A percentile compares a stretch with the other conserved stretches of the same genome.
phyloP scores from a whole-genome alignment of 1,284 basidiomycete species.

The Cryptococcus amylolentus region DNA sequence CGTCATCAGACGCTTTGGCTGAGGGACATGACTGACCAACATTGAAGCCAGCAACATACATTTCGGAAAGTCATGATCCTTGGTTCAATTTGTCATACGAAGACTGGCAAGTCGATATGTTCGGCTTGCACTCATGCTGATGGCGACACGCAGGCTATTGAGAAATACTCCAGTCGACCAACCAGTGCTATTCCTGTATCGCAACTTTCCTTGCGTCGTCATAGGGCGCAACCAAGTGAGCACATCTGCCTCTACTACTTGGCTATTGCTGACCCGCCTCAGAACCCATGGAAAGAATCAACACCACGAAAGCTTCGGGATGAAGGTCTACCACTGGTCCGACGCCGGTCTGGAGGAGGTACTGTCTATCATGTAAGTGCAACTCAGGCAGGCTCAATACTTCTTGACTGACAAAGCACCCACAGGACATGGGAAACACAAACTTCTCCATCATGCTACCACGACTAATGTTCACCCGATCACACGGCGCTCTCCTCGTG shows the following conservation, averaged over 20 bases:
- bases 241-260: neutral
- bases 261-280: neutral
- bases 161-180: conserved; percentile 63
- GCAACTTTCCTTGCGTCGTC: conserved; percentile 84
- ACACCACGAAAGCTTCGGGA: conserved; percentile 61
- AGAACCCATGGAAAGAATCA: conserved; percentile 98
- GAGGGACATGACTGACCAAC: neutral
- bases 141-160: conserved; percentile 64
- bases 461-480: conserved; percentile 72
- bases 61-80: conserved; percentile 78
- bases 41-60: conserved; percentile 57
- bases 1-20: neutral
- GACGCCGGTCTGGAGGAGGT: conserved; percentile 91
- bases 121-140: neutral
- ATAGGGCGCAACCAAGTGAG: conserved; percentile 80
- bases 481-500: conserved; percentile 73
- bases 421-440: conserved; percentile 90
- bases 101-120: conserved; percentile 66
- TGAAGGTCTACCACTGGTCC: conserved; percentile 70
- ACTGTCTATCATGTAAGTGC: conserved; percentile 88
- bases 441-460: conserved; percentile 95
- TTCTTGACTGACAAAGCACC: neutral
- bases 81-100: conserved; percentile 93
- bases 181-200: conserved; percentile 82
- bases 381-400: neutral